These are phyloP conservation scores for Hypomontagnella submonticulosa DNA, from an alignment of 495 filamentous ascomycete genomes.

Conservation along the genomic window DNA sequence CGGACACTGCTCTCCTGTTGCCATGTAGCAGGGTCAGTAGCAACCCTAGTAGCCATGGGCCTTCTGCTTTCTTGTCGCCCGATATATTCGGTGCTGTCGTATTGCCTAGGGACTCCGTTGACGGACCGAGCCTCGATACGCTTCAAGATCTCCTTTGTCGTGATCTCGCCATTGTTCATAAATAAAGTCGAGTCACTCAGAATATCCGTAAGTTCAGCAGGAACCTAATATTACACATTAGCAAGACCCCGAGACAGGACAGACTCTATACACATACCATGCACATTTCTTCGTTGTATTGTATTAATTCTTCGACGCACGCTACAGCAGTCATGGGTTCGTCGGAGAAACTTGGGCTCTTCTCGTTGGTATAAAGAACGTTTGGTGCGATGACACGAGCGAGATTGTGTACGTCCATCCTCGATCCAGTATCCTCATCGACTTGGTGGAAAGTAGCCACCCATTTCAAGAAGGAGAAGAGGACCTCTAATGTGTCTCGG, in stretches of 20 bases:
- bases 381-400: conserved; percentile 99
- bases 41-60: conserved; percentile 67
- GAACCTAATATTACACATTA: conserved; percentile 71
- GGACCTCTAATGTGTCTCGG: conserved; percentile 92
- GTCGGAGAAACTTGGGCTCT: conserved; percentile 73
- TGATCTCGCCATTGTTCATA: conserved; percentile 83
- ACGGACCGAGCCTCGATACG: conserved; percentile 81
- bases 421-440: conserved; percentile 90
- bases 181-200: conserved; percentile 85
- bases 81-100: conserved; percentile 67
- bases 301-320: conserved; percentile 87
- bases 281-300: conserved; percentile 95
- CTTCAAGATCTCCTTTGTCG: conserved; percentile 96
- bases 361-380: conserved; percentile 80
- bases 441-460: conserved; percentile 95
- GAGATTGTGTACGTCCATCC: conserved; percentile 99
- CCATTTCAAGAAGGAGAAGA: conserved; percentile 98
- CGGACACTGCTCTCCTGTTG: conserved; percentile 84
- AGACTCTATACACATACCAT: conserved; percentile 74
- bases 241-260: conserved; percentile 20
- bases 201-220: conserved; percentile 87
- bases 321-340: conserved; percentile 92
- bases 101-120: conserved; percentile 65
- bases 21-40: conserved; percentile 81
- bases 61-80: conserved; percentile 59